A percentile compares a stretch with the other conserved stretches of the same genome.
These are phyloP conservation scores for Fusarium metavorans DNA, from an alignment of 2,329 filamentous ascomycete genomes.

Conservation along the genomic window DNA sequence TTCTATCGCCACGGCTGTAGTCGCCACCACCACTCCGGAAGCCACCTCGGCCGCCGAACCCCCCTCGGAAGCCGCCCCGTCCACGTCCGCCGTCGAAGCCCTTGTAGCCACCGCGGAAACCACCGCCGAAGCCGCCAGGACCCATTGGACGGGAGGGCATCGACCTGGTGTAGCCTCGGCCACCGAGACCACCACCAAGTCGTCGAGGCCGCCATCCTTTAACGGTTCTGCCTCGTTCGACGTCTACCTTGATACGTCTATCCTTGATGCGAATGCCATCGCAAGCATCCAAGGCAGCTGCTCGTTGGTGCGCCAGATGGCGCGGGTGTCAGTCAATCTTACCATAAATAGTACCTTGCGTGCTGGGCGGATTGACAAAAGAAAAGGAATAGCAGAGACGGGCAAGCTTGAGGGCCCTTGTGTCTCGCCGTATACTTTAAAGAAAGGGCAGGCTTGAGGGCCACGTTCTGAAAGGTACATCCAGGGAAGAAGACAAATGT, in stretches of 20 bases:
- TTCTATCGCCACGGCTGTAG: slow-evolving; percentile 55
- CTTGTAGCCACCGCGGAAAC: slow-evolving; percentile 60
- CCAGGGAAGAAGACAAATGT: slow-evolving; percentile 39
- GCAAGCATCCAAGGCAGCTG: slow-evolving; percentile 88
- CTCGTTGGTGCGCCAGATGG: slow-evolving; percentile 67
- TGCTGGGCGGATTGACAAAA: slow-evolving; percentile 39
- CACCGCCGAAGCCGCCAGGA: slow-evolving; percentile 70
- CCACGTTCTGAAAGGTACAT: slow-evolving; percentile 52
- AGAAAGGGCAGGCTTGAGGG: slow-evolving; percentile 58
- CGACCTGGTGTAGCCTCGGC: slow-evolving; percentile 91
- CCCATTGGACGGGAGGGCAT: slow-evolving; percentile 77
- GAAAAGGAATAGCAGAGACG: slow-evolving; percentile 55
- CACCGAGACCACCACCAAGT: slow-evolving; percentile 91
- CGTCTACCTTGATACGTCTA: slow-evolving; percentile 91
- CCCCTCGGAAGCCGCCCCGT: slow-evolving; percentile 60
- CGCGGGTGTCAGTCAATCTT: slow-evolving; percentile 77
- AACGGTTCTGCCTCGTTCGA: slow-evolving; percentile 94
- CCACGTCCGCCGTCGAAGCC: slow-evolving; percentile 60
- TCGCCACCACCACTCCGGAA: slow-evolving; percentile 61
- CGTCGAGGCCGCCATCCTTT: slow-evolving; percentile 93
- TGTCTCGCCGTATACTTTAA: slow-evolving; percentile 59
- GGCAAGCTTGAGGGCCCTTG: slow-evolving; percentile 69
- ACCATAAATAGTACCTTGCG: slow-evolving; percentile 56
- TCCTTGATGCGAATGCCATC: slow-evolving; percentile 95
- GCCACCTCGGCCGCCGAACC: slow-evolving; percentile 68